Evolutionary conservation across 805 yeast genomes (phyloP).

Genomic region (Saccharomycopsis fermentans): DNA sequence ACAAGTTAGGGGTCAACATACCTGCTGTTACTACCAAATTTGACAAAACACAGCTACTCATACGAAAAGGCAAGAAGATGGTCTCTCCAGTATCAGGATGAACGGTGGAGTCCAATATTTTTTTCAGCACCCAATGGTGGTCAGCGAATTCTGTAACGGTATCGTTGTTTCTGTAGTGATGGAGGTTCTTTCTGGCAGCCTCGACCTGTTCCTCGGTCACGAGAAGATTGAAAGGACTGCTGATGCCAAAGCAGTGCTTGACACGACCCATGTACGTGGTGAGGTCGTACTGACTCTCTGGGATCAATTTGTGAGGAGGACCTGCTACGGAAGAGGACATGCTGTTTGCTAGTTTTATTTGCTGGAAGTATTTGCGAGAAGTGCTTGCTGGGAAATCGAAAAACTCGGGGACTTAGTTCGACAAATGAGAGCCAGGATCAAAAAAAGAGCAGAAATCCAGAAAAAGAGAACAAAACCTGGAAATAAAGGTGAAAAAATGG

Average conservation of each 20-base stretch:
- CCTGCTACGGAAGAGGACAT: constrained; percentile 93
- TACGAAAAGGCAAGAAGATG: constrained; percentile 86
- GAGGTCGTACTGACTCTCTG: constrained; percentile 72
- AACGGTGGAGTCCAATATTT: constrained; percentile 77
- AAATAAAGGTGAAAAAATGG: no score
- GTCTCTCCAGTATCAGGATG: constrained; percentile 97
- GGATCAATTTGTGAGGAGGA: constrained; percentile 50
- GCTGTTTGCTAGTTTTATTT: no score
- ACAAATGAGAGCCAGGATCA: no score
- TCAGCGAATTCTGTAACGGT: constrained; percentile 51
- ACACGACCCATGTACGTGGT: constrained; percentile 89
- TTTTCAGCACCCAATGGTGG: constrained; percentile 82
- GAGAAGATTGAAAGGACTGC: constrained; percentile 85
- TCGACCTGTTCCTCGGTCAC: constrained; percentile 56
- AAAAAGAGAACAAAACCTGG: no score
- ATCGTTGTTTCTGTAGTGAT: constrained; percentile 66
- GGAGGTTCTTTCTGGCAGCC: constrained; percentile 51
- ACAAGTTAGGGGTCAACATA: constrained; percentile 91
- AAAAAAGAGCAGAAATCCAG: no score
- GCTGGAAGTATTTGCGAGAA: no score
- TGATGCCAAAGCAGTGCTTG: constrained; percentile 83
- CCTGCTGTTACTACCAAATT: constrained; percentile 94
- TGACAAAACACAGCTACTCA: constrained; percentile 92
- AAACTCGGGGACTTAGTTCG: no score
- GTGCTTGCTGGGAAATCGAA: no score